Evolutionary conservation across 768 basidiomycete genomes (phyloP).

Genomic region (Cubamyces lactineus): DNA sequence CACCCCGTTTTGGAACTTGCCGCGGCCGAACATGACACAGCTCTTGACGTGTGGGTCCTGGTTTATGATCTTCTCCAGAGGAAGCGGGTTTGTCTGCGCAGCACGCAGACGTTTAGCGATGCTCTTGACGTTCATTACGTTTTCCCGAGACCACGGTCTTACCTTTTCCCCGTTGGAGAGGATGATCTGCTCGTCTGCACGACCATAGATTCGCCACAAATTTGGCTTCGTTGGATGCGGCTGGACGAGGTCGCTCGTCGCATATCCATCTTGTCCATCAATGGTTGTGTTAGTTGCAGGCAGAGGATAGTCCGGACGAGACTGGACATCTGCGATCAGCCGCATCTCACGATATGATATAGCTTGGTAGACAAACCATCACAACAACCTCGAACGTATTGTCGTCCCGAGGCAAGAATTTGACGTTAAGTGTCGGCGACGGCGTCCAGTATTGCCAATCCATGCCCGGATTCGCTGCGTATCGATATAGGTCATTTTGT

Average conservation of each 20-base stretch:
- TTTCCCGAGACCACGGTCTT: background rate
- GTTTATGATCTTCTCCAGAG: conserved; percentile 42
- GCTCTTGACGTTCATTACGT: background rate
- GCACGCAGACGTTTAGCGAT: background rate
- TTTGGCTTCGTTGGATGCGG: conserved; percentile 44
- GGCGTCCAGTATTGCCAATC: conserved; percentile 18
- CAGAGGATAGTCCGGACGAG: background rate
- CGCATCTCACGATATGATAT: background rate
- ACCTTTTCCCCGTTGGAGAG: conserved; percentile 47
- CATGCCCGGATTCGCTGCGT: conserved; percentile 15
- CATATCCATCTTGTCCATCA: conserved; percentile 38
- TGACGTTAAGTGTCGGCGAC: background rate
- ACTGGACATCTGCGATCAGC: background rate
- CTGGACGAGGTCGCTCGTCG: conserved; percentile 45
- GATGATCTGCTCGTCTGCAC: conserved; percentile 53
- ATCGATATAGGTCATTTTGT: background rate
- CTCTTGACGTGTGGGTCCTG: conserved; percentile 38
- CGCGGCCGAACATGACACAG: conserved; percentile 46
- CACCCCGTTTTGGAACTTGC: conserved; percentile 45
- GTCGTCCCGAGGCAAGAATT: conserved; percentile 2
- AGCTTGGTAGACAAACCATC: background rate
- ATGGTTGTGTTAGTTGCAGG: conserved; percentile 23
- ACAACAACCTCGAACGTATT: conserved; percentile 13
- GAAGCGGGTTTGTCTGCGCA: conserved; percentile 42
- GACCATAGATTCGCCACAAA: conserved; percentile 45